Evolutionary conservation across 192 early-diverging fungal genomes (phyloP), one percentile per base, ranked within the genome.

Genomic region (Entomortierella chlamydospora): DNA sequence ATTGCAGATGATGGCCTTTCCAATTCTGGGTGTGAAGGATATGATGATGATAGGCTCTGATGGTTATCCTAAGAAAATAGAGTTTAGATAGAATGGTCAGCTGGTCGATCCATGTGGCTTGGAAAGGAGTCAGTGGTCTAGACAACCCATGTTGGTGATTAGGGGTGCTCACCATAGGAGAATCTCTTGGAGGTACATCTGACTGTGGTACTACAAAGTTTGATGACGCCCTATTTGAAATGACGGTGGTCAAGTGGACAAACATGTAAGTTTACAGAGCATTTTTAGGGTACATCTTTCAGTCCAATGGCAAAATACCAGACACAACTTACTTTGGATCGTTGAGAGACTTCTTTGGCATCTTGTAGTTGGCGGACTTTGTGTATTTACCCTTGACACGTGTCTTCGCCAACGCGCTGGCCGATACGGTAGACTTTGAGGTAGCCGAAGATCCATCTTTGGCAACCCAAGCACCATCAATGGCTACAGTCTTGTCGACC

Each of bases 401-500:
- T 28, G 63, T 67, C 61, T 80, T 66, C 29, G 60, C 28, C 30
- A 70, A 22, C 9, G 58, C 23, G 18, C 58, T 33, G 29, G 66
- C 57, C 20, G 51, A 18, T 6, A 61, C 25, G 17, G 49, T 25
- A 17, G 77, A n/a, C 52, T 39, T 53, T 28, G 62, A n/a, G 31
- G 66, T 55, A n/a, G 66, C 33, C 26, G 55, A 70, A 34, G 73
- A 25, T 62, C 61, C 33, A 59, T 68, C 73, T 31, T 77, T 72
- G 41, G 55, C 53, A 47, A 65, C 50, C 65, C 76, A 64, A n/a
- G 71, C 70, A 26, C 50, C 58, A 33, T 77, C 72, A 42, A 82
- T 56, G 51, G 76, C 41, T 25, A 69, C 51, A 80, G 84, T 53
- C 64, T 87, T 91, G 65, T 92, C 90, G 64, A 90, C 84, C 52